phyloP scores from a whole-genome alignment of 345 rosid genomes.

The Psidium guajava region DNA sequence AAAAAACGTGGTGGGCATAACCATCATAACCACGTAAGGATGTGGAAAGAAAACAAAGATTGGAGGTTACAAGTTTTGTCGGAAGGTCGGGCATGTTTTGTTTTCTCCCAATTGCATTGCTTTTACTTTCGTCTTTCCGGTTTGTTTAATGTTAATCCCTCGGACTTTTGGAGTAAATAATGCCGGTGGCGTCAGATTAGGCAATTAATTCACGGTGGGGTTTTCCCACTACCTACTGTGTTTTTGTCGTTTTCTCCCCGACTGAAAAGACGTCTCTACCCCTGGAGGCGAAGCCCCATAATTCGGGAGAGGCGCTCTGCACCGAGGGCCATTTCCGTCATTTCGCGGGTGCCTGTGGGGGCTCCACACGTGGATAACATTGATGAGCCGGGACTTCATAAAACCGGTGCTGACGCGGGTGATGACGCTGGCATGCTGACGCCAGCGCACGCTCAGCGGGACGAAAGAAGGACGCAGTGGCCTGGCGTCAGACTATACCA shows the following conservation, averaged over 20 bases:
- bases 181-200: neutral
- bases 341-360: accelerated
- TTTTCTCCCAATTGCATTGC: neutral
- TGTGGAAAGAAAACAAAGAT: too few species aligned
- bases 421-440: neutral
- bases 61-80: too few species aligned
- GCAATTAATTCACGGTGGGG: too few species aligned
- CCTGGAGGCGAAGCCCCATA: neutral
- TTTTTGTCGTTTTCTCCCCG: neutral
- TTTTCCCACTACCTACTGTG: neutral
- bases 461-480: neutral
- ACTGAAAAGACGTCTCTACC: neutral
- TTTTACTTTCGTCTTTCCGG: accelerated
- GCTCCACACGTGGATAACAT: neutral
- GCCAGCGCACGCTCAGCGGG: neutral
- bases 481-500: neutral
- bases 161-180: neutral
- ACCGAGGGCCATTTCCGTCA: neutral
- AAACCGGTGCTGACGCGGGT: neutral
- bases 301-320: neutral
- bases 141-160: neutral
- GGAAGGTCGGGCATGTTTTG: neutral
- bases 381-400: neutral
- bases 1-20: too few species aligned
- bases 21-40: too few species aligned